A percentile compares a stretch with the other conserved stretches of the same genome.
Conservation (phyloP, 352 stramenopile species). For the Pythium pyrilobum region DNA sequence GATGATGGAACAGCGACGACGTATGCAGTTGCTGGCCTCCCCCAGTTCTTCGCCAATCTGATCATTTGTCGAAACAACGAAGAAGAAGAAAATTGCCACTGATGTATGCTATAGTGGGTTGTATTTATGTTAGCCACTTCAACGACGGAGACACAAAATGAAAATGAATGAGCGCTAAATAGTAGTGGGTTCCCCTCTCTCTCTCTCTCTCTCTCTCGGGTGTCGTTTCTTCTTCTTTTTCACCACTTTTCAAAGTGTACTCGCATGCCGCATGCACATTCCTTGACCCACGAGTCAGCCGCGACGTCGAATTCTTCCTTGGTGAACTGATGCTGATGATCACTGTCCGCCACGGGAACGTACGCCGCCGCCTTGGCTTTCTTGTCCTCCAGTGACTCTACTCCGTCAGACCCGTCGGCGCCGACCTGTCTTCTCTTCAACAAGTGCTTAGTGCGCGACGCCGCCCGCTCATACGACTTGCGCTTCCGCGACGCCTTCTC, state of each 20-base stretch:
- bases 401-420: slow-evolving; percentile 8
- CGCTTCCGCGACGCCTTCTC: slow-evolving; percentile 44
- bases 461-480: slow-evolving; percentile 41
- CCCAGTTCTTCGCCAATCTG: not conserved
- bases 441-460: slow-evolving; percentile 49
- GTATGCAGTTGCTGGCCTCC: slow-evolving; percentile 14
- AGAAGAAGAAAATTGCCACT: not conserved
- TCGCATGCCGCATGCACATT: slow-evolving; percentile 50
- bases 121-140: not conserved
- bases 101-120: not conserved
- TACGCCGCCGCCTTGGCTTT: slow-evolving; percentile 13
- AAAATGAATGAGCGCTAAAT: not conserved
- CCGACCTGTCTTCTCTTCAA: slow-evolving; percentile 38
- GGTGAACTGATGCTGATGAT: slow-evolving; percentile 57
- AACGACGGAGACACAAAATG: not conserved
- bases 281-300: slow-evolving; percentile 40
- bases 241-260: slow-evolving; percentile 75
- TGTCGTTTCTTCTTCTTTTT: too few relatives aligned
- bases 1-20: slow-evolving; percentile 45
- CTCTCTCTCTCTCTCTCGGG: too few relatives aligned
- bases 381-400: slow-evolving; percentile 5
- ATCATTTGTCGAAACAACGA: not conserved
- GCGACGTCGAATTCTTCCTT: slow-evolving; percentile 33
- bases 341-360: slow-evolving; percentile 36
- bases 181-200: too few relatives aligned